Percentiles rank a stretch among this genome's conserved stretches.
These are phyloP conservation scores for Alliaria petiolata DNA, from an alignment of 345 rosid species.

Conservation along the genomic window DNA sequence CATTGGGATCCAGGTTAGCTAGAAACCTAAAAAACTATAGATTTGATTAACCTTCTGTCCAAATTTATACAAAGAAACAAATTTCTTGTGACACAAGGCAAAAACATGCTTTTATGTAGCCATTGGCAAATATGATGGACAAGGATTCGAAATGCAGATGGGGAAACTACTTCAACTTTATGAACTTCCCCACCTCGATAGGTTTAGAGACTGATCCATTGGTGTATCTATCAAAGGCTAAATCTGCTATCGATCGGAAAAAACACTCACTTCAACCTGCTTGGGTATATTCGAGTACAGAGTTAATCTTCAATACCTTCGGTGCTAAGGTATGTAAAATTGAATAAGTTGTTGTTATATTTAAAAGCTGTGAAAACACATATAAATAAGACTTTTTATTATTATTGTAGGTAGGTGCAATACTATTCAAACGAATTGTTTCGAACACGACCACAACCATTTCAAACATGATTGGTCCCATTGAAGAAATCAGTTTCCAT, in stretches of 20 bases:
- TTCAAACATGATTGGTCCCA: slow-evolving; percentile 51
- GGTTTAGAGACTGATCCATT: slow-evolving; percentile 36
- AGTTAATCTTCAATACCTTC: slow-evolving; percentile 20
- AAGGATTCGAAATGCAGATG: slow-evolving; percentile 35
- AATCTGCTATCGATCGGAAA: slow-evolving; percentile 41
- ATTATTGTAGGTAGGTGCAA: slow-evolving; percentile 35
- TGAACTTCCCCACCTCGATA: slow-evolving; percentile 33
- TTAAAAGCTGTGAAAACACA: background rate
- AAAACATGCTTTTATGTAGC: slow-evolving; percentile 20
- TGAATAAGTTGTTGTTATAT: no score
- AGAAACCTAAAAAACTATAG: no score
- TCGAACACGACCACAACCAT: slow-evolving; percentile 40
- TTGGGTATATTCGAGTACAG: background rate
- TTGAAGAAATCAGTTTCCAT: slow-evolving; percentile 45
- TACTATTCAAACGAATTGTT: slow-evolving; percentile 20
- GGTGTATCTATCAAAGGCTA: slow-evolving; percentile 39
- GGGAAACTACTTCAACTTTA: slow-evolving; percentile 45
- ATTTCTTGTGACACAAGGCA: background rate
- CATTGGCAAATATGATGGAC: slow-evolving; percentile 45
- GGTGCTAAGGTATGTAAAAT: slow-evolving; percentile 37
- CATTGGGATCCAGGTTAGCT: no score
- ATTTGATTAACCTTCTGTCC: no score
- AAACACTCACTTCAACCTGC: slow-evolving; percentile 46
- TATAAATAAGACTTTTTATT: background rate
- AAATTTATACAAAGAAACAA: background rate